Base-by-base conservation (phyloP, 805 yeast genomes). In the Jamesozyma piceae region DNA sequence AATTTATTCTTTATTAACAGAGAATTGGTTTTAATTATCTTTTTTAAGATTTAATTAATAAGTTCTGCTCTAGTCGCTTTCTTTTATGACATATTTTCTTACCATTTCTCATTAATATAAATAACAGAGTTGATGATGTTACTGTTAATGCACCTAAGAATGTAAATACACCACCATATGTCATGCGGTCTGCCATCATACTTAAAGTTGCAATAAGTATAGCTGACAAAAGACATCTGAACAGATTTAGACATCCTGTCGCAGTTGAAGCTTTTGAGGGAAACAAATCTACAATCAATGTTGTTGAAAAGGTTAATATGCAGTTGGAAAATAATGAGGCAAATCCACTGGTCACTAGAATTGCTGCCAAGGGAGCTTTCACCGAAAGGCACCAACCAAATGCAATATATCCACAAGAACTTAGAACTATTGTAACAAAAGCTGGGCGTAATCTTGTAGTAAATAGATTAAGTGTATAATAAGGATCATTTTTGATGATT, bases 131-230 rank as follows among this genome's bases (percentile, higher is more conserved):
- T 2, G 64, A 51, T 2, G 63, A 55, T 2, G 54, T 19, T 6
- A 55, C 20, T 4, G 73, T 67, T 1, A 80, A 41, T 0, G 69
- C 79, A 2, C 80, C 78, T 69, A 84, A 61, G n/a, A 87, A 67
- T 0, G 94, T 79, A 53, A 78, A 85, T 1, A 84, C 74, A 15
- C 95, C 92, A 1, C 95, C 95, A 11, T 74, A 61, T 0, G 76
- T 75, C 75, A 88, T 67, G 0, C 64, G 46, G 0, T 43, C 42
- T 13, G 69, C 66, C 90, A 88, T 82, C 38, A 64, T 69, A 18
- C 77, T 72, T 18, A 85, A 66, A 2, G 78, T 79, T 0, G 84
- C 92, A 18, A 82, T 71, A 35, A 82, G 78, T 1, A 76, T 70
- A 0, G 95, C 95, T 26, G 81, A 80, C 38, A 77, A 52, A n/a